phyloP scores from a whole-genome alignment of 2,329 filamentous ascomycete species.

The Alternaria solani region DNA sequence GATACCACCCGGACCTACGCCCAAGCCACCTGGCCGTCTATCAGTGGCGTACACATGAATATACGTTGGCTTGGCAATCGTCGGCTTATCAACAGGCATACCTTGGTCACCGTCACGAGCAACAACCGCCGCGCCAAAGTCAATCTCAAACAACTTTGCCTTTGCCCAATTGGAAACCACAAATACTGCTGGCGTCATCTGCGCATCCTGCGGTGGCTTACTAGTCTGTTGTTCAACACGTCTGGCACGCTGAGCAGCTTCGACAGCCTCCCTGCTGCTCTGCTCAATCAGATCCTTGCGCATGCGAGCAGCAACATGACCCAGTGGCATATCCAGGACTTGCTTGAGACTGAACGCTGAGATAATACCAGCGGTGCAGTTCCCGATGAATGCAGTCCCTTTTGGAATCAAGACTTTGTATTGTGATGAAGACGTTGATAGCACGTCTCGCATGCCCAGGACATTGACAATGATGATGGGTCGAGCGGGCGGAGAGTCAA shows the following conservation, averaged over 20 bases:
- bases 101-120: no score
- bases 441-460: constrained; percentile 32
- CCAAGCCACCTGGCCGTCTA: constrained; percentile 6
- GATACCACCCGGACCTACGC: constrained; percentile 14
- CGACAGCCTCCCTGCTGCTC: constrained; percentile 24
- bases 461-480: constrained; percentile 36
- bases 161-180: constrained; percentile 28
- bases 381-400: constrained; percentile 26
- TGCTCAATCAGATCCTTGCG: constrained; percentile 30
- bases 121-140: constrained; percentile 25
- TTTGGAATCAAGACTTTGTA: constrained; percentile 21
- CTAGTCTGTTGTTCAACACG: not conserved
- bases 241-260: constrained; percentile 12
- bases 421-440: constrained; percentile 11
- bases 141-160: constrained; percentile 24
- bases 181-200: constrained; percentile 9
- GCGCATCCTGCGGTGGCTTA: not conserved
- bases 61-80: constrained; percentile 4
- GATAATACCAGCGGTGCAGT: constrained; percentile 14
- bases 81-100: not conserved
- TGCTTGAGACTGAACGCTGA: constrained; percentile 21
- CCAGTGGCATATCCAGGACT: constrained; percentile 26
- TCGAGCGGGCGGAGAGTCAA: constrained; percentile 3
- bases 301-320: constrained; percentile 32
- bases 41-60: constrained; percentile 1